These are phyloP conservation scores for Epithemia pelagica DNA, from an alignment of 108 stramenopile species.

Conservation along the genomic window DNA sequence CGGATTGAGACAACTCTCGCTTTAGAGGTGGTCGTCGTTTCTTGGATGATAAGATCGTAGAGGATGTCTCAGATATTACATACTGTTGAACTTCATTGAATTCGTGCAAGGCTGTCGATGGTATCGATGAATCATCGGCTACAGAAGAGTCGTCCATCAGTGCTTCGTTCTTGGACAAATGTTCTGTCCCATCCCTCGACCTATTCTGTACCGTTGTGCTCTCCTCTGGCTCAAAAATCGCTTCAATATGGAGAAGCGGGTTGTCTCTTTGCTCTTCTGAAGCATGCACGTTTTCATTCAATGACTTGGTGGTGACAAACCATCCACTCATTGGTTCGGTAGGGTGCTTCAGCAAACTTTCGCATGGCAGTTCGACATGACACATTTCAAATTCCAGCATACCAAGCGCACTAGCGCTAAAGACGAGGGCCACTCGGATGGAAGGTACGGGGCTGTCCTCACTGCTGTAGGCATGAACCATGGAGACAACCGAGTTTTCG, in stretches of 20 bases:
- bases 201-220: neutral
- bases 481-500: constrained; percentile 37
- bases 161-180: too few relatives aligned
- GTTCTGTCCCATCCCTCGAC: too few relatives aligned
- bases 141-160: neutral
- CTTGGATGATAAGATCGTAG: neutral
- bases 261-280: neutral
- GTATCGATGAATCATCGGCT: neutral
- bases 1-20: neutral
- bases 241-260: constrained; percentile 30
- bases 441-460: constrained; percentile 68
- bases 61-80: too few relatives aligned
- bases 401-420: constrained; percentile 46
- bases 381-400: constrained; percentile 67
- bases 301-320: constrained; percentile 27
- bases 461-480: constrained; percentile 78
- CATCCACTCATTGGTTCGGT: constrained; percentile 46
- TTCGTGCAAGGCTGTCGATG: neutral
- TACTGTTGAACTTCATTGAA: neutral
- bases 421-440: constrained; percentile 49
- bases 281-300: neutral
- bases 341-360: constrained; percentile 45
- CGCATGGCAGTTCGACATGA: constrained; percentile 42
- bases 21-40: constrained; percentile 1
- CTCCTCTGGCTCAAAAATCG: constrained; percentile 26